Evolutionary conservation across 495 filamentous ascomycete genomes (phyloP).

Genomic region (Xylaria acuta): DNA sequence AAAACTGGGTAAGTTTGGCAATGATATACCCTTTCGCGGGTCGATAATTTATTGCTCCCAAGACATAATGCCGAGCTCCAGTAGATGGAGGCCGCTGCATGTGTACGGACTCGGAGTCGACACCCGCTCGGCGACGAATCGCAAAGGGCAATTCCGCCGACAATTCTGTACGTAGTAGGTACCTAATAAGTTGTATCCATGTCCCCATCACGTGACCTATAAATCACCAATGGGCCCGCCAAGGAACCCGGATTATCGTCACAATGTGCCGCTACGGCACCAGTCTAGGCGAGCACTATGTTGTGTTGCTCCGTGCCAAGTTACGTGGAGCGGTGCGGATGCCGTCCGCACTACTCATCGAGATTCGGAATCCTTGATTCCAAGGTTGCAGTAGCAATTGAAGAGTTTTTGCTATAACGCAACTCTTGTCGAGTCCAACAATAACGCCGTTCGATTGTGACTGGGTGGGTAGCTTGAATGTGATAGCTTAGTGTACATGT

Average conservation of each 20-base stretch:
- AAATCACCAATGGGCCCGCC: not conserved
- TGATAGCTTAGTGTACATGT: not conserved
- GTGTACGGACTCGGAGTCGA: not conserved
- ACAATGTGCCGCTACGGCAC: not conserved
- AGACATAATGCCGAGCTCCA: not conserved
- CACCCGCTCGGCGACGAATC: not conserved
- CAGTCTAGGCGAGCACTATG: not conserved
- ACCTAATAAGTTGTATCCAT: not conserved
- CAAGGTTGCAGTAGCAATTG: not conserved
- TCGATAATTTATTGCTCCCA: not conserved
- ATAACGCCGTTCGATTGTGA: not conserved
- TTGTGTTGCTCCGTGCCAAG: not conserved
- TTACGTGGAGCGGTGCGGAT: conserved; percentile 8
- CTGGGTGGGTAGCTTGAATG: not conserved
- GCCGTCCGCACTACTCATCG: not conserved
- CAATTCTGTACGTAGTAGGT: not conserved
- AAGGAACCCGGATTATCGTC: not conserved
- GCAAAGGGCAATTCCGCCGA: not conserved
- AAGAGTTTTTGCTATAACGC: not conserved
- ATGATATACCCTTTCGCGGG: not conserved
- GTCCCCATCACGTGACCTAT: not conserved
- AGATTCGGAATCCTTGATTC: not conserved
- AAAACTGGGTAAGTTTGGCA: not conserved
- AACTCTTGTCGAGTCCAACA: not conserved
- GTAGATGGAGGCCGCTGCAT: not conserved